Evolutionary conservation across 768 basidiomycete genomes (phyloP), one percentile per base, ranked within the genome.

Genomic region (Crucibulum laeve): DNA sequence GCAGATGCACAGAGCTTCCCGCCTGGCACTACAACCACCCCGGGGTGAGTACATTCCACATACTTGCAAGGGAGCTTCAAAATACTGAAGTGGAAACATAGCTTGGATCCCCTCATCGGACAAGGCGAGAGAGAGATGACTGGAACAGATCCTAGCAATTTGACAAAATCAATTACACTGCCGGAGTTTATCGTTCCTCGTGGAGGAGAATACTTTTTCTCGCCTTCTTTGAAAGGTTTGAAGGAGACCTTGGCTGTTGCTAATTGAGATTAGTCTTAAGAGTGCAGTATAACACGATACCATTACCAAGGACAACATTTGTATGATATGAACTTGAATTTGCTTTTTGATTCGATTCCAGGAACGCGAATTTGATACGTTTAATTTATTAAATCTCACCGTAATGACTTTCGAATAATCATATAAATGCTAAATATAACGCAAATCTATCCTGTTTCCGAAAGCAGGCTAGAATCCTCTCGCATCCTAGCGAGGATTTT

Each of bases 191-290:
- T 78, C 37, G 53, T 67, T 25, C 62, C 76, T 33, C 65, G 70
- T 18, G 72, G 77, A 30, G 74, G 77, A 43, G 77, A 74, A 50
- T 77, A 76, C 52, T 77, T 77, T 57, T 77, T 77, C 57, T 58
- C 68, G 3, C 77, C 76, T 1, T 73, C 73, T 17, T 55, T 77
- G 42, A 68, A 68, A 25, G 70, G 66, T 6, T 58, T 79, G 55
- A 68, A 64, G 57, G 60, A 61, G 11, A 65, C 57, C 13, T 49
- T 67, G 23, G 56, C 54, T 5, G 43, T 43, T 15, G 47, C 46
- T 17, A 34, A 18, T 19, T 28, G 41, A 30, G 8, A 25, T 40
- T 11, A 22, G 10, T 18, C 10, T 11, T 21, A 40, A 5, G 11
- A 11, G 24, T n/a, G 28, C 28, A 8, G 28, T n/a, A 30, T 30